Percentiles rank a stretch among this genome's conserved stretches.
phyloP scores from a whole-genome alignment of 202 grass and related monocot genomes.

The Bolboschoenoplectus hybrid region DNA sequence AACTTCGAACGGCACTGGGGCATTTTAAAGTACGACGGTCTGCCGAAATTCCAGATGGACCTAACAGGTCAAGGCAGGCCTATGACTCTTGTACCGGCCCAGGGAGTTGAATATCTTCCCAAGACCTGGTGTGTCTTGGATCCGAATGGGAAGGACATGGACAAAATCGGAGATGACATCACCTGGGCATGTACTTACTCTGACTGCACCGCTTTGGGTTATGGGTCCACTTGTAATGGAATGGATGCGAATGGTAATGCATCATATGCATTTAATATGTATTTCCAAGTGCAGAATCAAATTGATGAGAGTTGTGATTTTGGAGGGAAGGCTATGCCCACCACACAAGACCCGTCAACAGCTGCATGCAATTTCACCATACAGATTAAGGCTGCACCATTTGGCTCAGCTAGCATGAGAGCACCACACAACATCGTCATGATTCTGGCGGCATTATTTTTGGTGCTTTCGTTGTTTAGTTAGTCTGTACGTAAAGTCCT shows the following conservation, averaged over 20 bases:
- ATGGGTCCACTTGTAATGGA: constrained; percentile 71
- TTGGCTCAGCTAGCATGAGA: constrained; percentile 3
- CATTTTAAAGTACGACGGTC: constrained; percentile 73
- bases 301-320: constrained; percentile 60
- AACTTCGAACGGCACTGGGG: constrained; percentile 95
- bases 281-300: constrained; percentile 89
- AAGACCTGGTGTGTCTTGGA: constrained; percentile 77
- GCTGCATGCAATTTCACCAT: constrained; percentile 81
- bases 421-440: not conserved
- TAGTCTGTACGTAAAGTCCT: constrained; percentile 13
- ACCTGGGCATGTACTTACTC: constrained; percentile 80
- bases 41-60: constrained; percentile 84
- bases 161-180: constrained; percentile 72
- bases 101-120: constrained; percentile 62
- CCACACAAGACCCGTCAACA: constrained; percentile 76
- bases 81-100: constrained; percentile 56
- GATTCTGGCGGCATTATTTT: constrained; percentile 25
- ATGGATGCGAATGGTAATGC: constrained; percentile 82
- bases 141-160: constrained; percentile 49
- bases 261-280: constrained; percentile 84
- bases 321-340: constrained; percentile 58
- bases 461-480: constrained; percentile 22
- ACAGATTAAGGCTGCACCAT: constrained; percentile 59
- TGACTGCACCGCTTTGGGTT: constrained; percentile 86
- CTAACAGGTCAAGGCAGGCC: constrained; percentile 59